Conservation (phyloP, 106 monocot genomes). For the Apostasia shenzhenica region DNA sequence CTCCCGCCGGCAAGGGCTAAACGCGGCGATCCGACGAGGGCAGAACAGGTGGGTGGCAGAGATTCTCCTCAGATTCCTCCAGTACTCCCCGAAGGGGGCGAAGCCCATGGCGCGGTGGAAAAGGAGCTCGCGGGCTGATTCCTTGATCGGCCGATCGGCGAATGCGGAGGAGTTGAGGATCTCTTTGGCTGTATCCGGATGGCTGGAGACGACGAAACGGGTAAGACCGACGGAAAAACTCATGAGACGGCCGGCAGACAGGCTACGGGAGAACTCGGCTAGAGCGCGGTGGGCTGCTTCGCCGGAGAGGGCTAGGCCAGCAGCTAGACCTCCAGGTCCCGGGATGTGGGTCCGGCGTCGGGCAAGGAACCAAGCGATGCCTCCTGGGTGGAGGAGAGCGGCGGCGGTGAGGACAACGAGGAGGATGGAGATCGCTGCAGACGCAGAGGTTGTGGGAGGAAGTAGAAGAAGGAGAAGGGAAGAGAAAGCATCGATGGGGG, state of each 20-base stretch:
- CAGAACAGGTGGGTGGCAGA: constrained; percentile 42
- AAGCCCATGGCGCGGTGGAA: constrained; percentile 79
- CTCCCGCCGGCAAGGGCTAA: constrained; percentile 11
- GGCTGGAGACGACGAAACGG: constrained; percentile 54
- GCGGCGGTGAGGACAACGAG: constrained; percentile 1
- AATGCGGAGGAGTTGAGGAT: constrained; percentile 54
- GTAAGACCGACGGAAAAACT: constrained; percentile 70
- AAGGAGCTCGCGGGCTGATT: constrained; percentile 64
- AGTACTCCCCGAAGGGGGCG: constrained; percentile 64
- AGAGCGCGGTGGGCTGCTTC: constrained; percentile 39
- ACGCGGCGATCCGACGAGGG: constrained; percentile 26
- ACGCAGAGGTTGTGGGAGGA: neutral
- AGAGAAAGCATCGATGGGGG: neutral
- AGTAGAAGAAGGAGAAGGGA: neutral
- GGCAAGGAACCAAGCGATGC: constrained; percentile 42
- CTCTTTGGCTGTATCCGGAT: constrained; percentile 57
- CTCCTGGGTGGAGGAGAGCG: constrained; percentile 38
- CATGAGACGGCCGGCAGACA: constrained; percentile 31
- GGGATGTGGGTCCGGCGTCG: neutral
- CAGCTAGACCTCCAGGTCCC: constrained; percentile 6
- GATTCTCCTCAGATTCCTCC: constrained; percentile 45
- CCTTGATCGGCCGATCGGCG: constrained; percentile 60
- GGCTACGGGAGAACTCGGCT: constrained; percentile 20
- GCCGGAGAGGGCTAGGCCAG: constrained; percentile 33
- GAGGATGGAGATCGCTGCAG: neutral